These are phyloP conservation scores for Decorospora gaudefroyi DNA, from an alignment of 2,329 filamentous ascomycete species.

Conservation along the genomic window DNA sequence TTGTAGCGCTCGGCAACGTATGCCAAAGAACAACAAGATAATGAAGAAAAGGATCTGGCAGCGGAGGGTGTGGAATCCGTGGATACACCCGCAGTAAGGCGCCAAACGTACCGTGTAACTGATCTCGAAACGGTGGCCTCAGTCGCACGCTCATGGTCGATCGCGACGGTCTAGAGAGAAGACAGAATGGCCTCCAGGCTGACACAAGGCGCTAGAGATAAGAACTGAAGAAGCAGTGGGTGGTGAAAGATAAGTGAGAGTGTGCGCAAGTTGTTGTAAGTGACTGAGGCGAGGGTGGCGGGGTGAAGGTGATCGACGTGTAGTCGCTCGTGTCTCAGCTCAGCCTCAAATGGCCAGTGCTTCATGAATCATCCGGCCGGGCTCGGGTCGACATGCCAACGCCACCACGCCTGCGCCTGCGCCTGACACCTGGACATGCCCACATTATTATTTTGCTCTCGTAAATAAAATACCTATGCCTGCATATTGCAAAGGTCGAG, in stretches of 20 bases:
- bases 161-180: slow-evolving; percentile 14
- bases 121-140: slow-evolving; percentile 36
- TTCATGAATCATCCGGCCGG: slow-evolving; percentile 14
- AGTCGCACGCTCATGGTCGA: slow-evolving; percentile 40
- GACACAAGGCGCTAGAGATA: slow-evolving; percentile 11
- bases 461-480: too few species aligned
- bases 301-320: slow-evolving; percentile 17
- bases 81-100: slow-evolving; percentile 5
- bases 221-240: slow-evolving; percentile 8
- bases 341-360: slow-evolving; percentile 21
- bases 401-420: too few species aligned
- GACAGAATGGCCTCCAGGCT: slow-evolving; percentile 18
- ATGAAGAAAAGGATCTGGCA: background rate
- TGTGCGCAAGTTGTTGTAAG: slow-evolving; percentile 13
- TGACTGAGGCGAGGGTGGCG: slow-evolving; percentile 13
- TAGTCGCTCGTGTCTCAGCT: slow-evolving; percentile 16
- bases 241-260: slow-evolving; percentile 7
- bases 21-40: too few species aligned
- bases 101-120: slow-evolving; percentile 33
- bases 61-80: background rate
- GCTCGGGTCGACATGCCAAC: slow-evolving; percentile 18
- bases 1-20: background rate
- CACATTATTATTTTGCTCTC: too few species aligned
- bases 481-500: too few species aligned
- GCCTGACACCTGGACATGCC: too few species aligned